Percentiles rank a stretch among this genome's conserved stretches.
phyloP scores from a whole-genome alignment of 306 rosid species.

The Malus asiatica region DNA sequence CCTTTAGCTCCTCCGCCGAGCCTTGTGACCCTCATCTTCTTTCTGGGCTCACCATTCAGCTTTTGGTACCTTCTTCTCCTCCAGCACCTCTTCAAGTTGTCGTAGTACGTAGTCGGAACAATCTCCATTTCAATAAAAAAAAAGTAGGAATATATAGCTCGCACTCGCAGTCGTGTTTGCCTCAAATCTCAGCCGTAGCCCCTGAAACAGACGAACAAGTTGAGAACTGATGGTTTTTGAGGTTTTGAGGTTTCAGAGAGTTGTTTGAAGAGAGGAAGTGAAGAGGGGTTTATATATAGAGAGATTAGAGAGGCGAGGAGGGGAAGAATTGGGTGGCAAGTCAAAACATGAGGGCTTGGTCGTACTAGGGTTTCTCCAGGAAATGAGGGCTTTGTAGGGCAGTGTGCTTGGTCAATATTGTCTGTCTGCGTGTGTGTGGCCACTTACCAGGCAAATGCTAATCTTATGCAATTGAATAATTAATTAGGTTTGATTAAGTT shows the following conservation, averaged over 20 bases:
- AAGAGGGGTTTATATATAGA: background rate
- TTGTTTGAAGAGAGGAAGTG: background rate
- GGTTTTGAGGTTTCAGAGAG: background rate
- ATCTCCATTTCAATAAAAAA: slow-evolving; percentile 12
- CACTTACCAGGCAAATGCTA: background rate
- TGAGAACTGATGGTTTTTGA: background rate
- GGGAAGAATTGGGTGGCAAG: background rate
- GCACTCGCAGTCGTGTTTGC: background rate
- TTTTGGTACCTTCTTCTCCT: slow-evolving; percentile 34
- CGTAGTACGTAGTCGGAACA: background rate
- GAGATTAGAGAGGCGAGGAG: background rate
- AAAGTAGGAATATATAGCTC: background rate
- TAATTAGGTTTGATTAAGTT: background rate
- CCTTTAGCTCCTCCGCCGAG: slow-evolving; percentile 3
- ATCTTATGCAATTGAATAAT: background rate
- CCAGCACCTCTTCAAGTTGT: slow-evolving; percentile 30
- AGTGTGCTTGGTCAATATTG: slow-evolving; percentile 1
- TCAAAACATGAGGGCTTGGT: background rate
- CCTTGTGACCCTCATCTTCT: slow-evolving; percentile 17
- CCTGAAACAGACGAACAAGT: background rate
- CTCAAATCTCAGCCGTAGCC: background rate
- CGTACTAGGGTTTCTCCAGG: background rate
- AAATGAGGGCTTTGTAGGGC: background rate
- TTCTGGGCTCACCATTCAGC: slow-evolving; percentile 17
- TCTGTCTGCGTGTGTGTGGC: background rate